A percentile compares a stretch with the other conserved stretches of the same genome.
These are phyloP conservation scores for Phytophthora kernoviae DNA, from an alignment of 352 stramenopile genomes.

Conservation along the genomic window DNA sequence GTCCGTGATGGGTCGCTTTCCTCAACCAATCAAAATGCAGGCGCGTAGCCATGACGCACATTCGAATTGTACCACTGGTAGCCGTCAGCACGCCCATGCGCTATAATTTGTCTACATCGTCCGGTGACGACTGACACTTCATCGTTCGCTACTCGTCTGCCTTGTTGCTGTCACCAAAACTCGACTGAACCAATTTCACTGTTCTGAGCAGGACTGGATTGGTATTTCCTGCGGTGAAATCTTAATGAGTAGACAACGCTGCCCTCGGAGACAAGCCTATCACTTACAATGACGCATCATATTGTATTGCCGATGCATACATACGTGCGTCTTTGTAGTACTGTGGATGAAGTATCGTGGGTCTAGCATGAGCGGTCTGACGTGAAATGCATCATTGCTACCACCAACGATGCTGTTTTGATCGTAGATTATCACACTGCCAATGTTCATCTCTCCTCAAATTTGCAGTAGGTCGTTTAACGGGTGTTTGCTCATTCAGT, in stretches of 20 bases:
- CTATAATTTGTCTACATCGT: background rate
- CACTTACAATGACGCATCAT: slow-evolving; percentile 26
- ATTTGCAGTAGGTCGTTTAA: too few species aligned
- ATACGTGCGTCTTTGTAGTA: too few species aligned
- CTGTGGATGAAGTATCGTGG: too few species aligned
- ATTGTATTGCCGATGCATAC: too few species aligned
- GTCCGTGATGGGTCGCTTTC: slow-evolving; percentile 11
- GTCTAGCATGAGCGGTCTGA: too few species aligned
- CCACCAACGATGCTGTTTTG: too few species aligned
- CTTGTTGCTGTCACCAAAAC: slow-evolving; percentile 23
- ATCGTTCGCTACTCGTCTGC: slow-evolving; percentile 61
- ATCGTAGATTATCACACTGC: too few species aligned
- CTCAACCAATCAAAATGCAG: slow-evolving; percentile 15
- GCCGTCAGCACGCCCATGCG: background rate
- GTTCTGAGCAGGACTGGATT: slow-evolving; percentile 9
- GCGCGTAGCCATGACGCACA: slow-evolving; percentile 21
- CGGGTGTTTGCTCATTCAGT: too few species aligned
- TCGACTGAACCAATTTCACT: background rate
- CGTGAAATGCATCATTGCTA: too few species aligned
- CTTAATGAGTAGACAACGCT: background rate
- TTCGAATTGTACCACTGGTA: background rate
- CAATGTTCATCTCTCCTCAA: too few species aligned
- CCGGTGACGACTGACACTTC: too few species aligned
- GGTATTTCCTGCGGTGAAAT: background rate
- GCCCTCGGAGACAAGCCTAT: slow-evolving; percentile 27